Evolutionary conservation across 495 filamentous ascomycete species (phyloP).

Genomic region (Annulohypoxylon nitens): DNA sequence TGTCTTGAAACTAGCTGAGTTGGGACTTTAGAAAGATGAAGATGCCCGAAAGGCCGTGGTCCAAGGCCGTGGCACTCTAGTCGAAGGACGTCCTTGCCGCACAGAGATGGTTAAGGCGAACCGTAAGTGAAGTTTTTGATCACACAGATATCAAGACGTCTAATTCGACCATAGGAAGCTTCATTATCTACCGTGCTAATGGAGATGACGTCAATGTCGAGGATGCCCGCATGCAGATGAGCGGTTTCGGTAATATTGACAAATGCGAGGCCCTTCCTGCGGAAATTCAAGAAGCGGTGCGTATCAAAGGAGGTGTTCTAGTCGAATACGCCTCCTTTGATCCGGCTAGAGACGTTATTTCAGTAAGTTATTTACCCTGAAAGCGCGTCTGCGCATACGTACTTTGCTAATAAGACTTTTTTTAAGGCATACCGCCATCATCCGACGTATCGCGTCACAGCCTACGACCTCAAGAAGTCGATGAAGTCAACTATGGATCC

Average conservation of each 20-base stretch:
- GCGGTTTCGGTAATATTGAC: conserved; percentile 55
- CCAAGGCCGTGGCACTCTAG: conserved; percentile 60
- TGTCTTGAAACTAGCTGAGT: conserved; percentile 28
- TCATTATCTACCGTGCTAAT: conserved; percentile 61
- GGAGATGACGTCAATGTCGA: conserved; percentile 55
- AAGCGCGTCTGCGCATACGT: not conserved
- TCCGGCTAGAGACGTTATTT: conserved; percentile 53
- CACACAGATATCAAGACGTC: not conserved
- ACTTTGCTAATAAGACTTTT: conserved; percentile 25
- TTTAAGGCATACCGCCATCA: conserved; percentile 51
- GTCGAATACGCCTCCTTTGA: conserved; percentile 65
- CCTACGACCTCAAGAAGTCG: conserved; percentile 54
- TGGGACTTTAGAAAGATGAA: conserved; percentile 46
- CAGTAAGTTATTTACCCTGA: conserved; percentile 50
- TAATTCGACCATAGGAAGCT: conserved; percentile 58
- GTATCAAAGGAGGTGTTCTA: conserved; percentile 62
- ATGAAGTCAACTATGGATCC: conserved; percentile 36
- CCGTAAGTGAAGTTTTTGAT: conserved; percentile 57
- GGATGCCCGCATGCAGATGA: conserved; percentile 60
- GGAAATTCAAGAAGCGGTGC: conserved; percentile 44
- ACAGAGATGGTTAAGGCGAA: conserved; percentile 69
- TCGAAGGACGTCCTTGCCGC: conserved; percentile 70
- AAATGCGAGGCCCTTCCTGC: conserved; percentile 50
- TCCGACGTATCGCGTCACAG: conserved; percentile 46
- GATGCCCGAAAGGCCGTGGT: conserved; percentile 65